Base-by-base conservation (phyloP, 495 filamentous ascomycete species). In the Podospora australis region DNA sequence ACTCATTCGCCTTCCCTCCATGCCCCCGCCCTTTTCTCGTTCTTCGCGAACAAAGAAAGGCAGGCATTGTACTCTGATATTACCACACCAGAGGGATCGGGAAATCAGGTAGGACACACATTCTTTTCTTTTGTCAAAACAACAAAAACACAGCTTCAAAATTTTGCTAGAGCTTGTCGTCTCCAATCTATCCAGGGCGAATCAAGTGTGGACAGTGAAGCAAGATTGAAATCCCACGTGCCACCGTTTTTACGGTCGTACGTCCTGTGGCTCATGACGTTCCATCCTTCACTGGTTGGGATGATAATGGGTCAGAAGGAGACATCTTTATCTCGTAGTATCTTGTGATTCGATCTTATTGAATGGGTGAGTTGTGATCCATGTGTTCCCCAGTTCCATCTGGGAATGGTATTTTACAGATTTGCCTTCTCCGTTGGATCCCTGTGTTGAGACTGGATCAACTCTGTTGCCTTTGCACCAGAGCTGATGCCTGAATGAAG, bases 151-250 rank as follows among this genome's bases (percentile, higher is more conserved):
- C 43, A n/a, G 35, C 71, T 72, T 74, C 70, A 54, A 64, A 62
- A 56, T 65, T n/a, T 64, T 72, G 72, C 72, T 75, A 75, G 72
- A 75, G 69, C 72, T 70, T 73, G 70, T 57, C 72, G 69, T 53
- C 63, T 63, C 51, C 59, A 62, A 55, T 52, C 49, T 48, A 53
- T 53, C 52, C 52, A 74, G 65, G 66, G 65, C 70, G 71, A 29
- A 43, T 60, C 64, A 68, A 67, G 72, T 75, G 72, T 75, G 72
- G 72, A 75, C 72, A 69, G 56, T 73, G 72, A 74, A 74, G 72
- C 72, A 63, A 75, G 49, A 75, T 55, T 38, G 44, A 68, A 52
- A 40, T 45, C 58, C 30, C 49, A 48, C 43, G 45, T 48, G 54
- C 39, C 39, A 43, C 46, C 46, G 36, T 36, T 17, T 16, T 36